Evolutionary conservation across 2,329 filamentous ascomycete genomes (phyloP), one percentile per base, ranked within the genome.

Genomic region (Aspergillus ochraceus): DNA sequence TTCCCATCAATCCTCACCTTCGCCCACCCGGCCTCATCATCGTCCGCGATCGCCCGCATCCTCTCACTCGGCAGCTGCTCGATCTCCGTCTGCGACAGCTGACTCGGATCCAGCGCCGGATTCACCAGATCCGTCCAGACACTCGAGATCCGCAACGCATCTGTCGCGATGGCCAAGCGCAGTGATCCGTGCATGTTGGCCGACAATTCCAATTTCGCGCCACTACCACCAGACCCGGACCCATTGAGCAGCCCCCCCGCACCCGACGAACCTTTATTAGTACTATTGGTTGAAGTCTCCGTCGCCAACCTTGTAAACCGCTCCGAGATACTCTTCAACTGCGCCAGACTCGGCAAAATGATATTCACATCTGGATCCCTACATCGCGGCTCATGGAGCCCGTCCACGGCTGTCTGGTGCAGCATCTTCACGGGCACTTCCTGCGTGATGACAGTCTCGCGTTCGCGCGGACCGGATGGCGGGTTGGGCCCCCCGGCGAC

Each of bases 181-280:
- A 99, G 79, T 59, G 88, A 88, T 20, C 95, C 95, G 76, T 96
- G 91, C 92, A 97, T 97, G 76, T 97, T 99, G 30, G 93, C 95
- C 56, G 89, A 89, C 49, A 98, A 79, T 73, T 97, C 92, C 3
- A 99, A 81, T 69, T 92, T 91, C 0, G 91, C 82, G 6, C 70
- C 24, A 24, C 24, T 24, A 9, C 26, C 26, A 9, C 26, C 26
- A 29, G 6, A 8, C 8, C 26, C 26, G 4, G 26, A 29, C 4
- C 26, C 26, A 29, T 29, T 29, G 9, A 29, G 26, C 8, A 29
- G 26, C 8, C 26, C 26, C 8, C 26, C 26, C 9, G 6, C 26
- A 4, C 6, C 26, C 8, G 26, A 29, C 26, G 26, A 29, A 29
- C 26, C 26, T 9, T 29, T 29, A 29, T 29, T 29, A 29, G 26